Evolutionary conservation across 2,329 filamentous ascomycete species (phyloP), one percentile per base, ranked within the genome.

Genomic region (Xylariaceae sp.): DNA sequence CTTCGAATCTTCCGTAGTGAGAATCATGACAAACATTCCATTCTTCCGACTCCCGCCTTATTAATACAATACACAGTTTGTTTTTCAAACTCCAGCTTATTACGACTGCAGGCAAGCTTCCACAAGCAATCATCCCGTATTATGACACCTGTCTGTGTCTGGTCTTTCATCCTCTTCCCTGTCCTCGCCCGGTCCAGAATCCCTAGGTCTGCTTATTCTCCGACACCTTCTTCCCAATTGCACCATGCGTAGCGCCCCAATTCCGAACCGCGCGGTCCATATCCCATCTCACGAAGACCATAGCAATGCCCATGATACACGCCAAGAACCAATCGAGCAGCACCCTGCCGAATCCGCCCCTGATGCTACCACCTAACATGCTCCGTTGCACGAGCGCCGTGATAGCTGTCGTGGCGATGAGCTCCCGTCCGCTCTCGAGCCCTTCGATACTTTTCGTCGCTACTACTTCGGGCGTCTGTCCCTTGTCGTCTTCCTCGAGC

Each of bases 401-500:
- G 32, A 56, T 26, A 2, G 60, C 35, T 27, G 63, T 56, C 1
- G 67, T 69, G 2, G 62, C 63, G 12, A 69, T 52, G 32, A 68
- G 52, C 55, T 68, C 66, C n/a, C 61, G 53, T 2, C 67, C 66
- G 6, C 44, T 57, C 37, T 69, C 65, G 6, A 69, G 47, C 0
- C 51, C 64, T n/a, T 54, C 39, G 43, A 68, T 68, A 19, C 62
- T 61, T 29, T 54, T 58, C 2, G 57, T 50, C 2, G 63, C 66
- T 19, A 67, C 58, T 1, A 55, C 44, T 12, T 65, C 53, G 12
- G 60, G 50, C 1, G 56, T 50, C 34, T 63, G 58, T 1, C 43
- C 44, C 2, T 8, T 48, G 9, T 65, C 61, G 1, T 31, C 56
- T 12, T 58, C 55, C 40, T 64, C 61, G 2, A 64, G 55, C 40